Evolutionary conservation across 768 basidiomycete species (phyloP).

Genomic region (Tephrocybe sp.): DNA sequence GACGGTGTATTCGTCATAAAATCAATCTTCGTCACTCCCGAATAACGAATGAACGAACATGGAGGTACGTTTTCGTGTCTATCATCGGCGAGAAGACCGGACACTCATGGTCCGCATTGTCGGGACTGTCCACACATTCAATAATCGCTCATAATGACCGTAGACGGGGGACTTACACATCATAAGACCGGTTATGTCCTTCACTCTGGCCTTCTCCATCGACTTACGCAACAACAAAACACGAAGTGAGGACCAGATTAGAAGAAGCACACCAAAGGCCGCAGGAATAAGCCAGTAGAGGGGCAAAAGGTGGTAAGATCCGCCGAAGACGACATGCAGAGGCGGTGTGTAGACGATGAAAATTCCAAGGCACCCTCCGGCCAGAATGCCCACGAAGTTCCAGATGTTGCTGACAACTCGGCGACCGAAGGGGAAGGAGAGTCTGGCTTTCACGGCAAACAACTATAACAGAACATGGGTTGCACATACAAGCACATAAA

Average conservation of each 20-base stretch:
- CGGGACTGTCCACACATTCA: conserved; percentile 43
- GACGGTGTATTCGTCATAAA: no score
- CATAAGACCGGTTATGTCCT: conserved; percentile 66
- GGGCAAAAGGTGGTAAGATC: conserved; percentile 55
- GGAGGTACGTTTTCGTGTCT: background rate
- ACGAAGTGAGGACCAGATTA: conserved; percentile 59
- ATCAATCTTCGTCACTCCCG: no score
- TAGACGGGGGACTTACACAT: conserved; percentile 55
- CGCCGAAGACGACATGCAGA: conserved; percentile 68
- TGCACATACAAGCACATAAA: background rate
- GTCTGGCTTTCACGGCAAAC: conserved; percentile 66
- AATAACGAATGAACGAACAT: no score
- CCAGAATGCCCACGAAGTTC: conserved; percentile 65
- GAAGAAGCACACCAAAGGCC: conserved; percentile 55
- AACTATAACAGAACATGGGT: conserved; percentile 33
- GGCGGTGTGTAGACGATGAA: conserved; percentile 72
- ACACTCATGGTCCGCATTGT: conserved; percentile 67
- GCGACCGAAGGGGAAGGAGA: conserved; percentile 64
- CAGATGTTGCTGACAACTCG: conserved; percentile 56
- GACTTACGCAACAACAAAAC: conserved; percentile 58
- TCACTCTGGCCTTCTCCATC: conserved; percentile 54
- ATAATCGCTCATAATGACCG: background rate
- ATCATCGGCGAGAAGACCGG: conserved; percentile 38
- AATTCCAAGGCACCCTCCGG: conserved; percentile 62
- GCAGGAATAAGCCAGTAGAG: conserved; percentile 70